A percentile compares a stretch with the other conserved stretches of the same genome.
Evolutionary conservation across 1,284 basidiomycete species (phyloP).

Genomic region (Schizophyllum amplum): DNA sequence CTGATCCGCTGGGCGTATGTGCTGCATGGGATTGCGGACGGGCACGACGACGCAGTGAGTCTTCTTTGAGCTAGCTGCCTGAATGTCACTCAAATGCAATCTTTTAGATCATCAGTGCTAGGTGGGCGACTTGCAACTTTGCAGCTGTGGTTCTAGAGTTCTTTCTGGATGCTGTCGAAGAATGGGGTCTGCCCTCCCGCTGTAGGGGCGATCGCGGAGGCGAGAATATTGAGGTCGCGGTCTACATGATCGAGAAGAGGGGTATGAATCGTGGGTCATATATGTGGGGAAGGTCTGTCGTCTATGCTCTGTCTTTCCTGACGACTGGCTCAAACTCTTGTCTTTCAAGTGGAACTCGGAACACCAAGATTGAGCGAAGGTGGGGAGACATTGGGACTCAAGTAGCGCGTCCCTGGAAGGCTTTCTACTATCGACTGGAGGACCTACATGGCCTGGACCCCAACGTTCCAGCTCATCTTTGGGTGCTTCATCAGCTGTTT

Average conservation of each 20-base stretch:
- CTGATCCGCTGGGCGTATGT: slow-evolving; percentile 42
- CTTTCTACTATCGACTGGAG: slow-evolving; percentile 9
- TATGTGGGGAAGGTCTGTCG: slow-evolving; percentile 2
- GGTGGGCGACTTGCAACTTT: slow-evolving; percentile 6
- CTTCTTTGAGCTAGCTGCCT: not conserved
- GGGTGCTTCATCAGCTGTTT: slow-evolving; percentile 27
- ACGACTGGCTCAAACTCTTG: not conserved
- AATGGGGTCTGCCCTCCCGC: slow-evolving; percentile 4
- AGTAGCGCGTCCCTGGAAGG: slow-evolving; percentile 6
- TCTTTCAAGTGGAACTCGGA: slow-evolving; percentile 2
- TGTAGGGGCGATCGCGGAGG: slow-evolving; percentile 7
- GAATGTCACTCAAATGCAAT: not conserved
- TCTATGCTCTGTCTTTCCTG: not conserved
- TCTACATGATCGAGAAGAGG: slow-evolving; percentile 1
- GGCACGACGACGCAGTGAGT: slow-evolving; percentile 11
- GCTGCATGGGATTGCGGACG: slow-evolving; percentile 40
- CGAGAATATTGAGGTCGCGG: slow-evolving; percentile 3
- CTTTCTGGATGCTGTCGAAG: not conserved
- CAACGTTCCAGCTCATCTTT: slow-evolving; percentile 18
- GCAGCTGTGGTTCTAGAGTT: slow-evolving; percentile 2
- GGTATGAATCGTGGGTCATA: slow-evolving; percentile 1
- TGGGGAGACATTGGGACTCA: slow-evolving; percentile 8
- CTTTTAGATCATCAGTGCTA: too few relatives aligned
- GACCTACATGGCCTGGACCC: slow-evolving; percentile 2
- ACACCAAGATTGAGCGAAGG: slow-evolving; percentile 10